Percentiles rank a stretch among this genome's conserved stretches.
Evolutionary conservation across 495 filamentous ascomycete species (phyloP).

Genomic region (Cudoniella acicularis): DNA sequence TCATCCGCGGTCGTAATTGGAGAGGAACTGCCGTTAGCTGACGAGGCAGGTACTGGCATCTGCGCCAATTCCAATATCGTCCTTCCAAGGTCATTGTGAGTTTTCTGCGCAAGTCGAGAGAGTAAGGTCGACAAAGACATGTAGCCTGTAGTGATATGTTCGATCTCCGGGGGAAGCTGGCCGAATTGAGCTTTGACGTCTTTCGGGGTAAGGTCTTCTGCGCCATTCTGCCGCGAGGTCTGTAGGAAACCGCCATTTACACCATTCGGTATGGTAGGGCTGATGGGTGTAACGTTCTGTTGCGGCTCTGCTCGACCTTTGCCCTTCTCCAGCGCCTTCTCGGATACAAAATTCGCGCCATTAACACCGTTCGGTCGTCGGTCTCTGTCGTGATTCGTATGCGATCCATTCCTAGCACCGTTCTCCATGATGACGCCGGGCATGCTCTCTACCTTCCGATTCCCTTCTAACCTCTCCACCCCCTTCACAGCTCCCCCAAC

Average conservation of each 20-base stretch:
- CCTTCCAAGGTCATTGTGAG: conserved; percentile 70
- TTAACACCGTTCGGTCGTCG: conserved; percentile 35
- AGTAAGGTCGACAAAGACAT: conserved; percentile 67
- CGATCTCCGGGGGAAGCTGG: conserved; percentile 67
- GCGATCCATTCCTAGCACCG: conserved; percentile 39
- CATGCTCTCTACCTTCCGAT: conserved; percentile 25
- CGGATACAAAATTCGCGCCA: conserved; percentile 13
- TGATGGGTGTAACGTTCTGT: conserved; percentile 22
- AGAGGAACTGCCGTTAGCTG: conserved; percentile 47
- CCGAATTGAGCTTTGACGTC: conserved; percentile 32
- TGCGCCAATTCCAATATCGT: conserved; percentile 67
- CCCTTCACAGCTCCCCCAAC: conserved; percentile 16
- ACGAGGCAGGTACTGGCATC: conserved; percentile 47
- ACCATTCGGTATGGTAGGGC: conserved; percentile 20
- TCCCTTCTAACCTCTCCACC: conserved; percentile 16
- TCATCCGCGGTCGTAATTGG: conserved; percentile 39
- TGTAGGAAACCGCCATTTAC: conserved; percentile 14
- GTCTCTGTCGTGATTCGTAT: conserved; percentile 48
- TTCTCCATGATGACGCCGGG: conserved; percentile 50
- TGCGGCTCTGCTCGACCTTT: conserved; percentile 23
- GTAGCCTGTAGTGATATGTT: conserved; percentile 74
- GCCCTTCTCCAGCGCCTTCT: conserved; percentile 19
- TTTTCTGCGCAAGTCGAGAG: conserved; percentile 73
- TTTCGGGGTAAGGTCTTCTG: not conserved
- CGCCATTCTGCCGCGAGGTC: conserved; percentile 1